A percentile compares a stretch with the other conserved stretches of the same genome.
These are phyloP conservation scores for Sicyos baderoa DNA, from an alignment of 306 rosid genomes.

Conservation along the genomic window DNA sequence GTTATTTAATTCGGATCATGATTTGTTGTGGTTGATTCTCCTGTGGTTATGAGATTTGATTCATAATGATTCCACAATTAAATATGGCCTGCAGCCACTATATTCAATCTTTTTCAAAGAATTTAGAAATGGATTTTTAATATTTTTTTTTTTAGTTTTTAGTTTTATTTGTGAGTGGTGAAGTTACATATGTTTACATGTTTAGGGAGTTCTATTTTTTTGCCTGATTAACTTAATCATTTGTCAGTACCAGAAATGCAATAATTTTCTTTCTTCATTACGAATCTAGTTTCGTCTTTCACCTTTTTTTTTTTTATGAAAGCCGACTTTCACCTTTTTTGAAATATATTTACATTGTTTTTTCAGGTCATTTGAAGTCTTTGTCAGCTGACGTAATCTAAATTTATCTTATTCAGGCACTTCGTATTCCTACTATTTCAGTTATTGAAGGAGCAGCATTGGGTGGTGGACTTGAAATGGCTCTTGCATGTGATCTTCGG, in stretches of 20 bases:
- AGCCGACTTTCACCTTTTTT: conserved; percentile 2
- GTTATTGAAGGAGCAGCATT: conserved; percentile 86
- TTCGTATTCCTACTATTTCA: conserved; percentile 70
- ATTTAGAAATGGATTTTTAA: neutral
- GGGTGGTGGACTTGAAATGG: conserved; percentile 98
- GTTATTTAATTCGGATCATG: neutral
- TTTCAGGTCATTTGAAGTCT: conserved; percentile 2
- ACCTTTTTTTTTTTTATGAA: no score
- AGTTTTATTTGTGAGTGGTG: neutral
- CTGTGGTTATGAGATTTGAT: conserved; percentile 5
- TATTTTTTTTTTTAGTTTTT: neutral
- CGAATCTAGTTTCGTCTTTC: neutral
- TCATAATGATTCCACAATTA: neutral
- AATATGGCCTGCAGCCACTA: neutral
- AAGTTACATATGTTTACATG: neutral
- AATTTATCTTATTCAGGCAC: conserved; percentile 39
- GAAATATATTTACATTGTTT: conserved; percentile 8
- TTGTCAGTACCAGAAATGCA: neutral
- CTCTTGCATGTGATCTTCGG: conserved; percentile 87
- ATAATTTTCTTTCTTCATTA: conserved; percentile 2
- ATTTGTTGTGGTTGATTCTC: neutral
- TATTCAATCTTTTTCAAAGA: neutral
- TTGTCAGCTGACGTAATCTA: conserved; percentile 21
- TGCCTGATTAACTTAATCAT: neutral
- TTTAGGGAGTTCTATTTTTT: neutral